These are phyloP conservation scores for Citrus maxima DNA, from an alignment of 345 rosid genomes.

Conservation along the genomic window DNA sequence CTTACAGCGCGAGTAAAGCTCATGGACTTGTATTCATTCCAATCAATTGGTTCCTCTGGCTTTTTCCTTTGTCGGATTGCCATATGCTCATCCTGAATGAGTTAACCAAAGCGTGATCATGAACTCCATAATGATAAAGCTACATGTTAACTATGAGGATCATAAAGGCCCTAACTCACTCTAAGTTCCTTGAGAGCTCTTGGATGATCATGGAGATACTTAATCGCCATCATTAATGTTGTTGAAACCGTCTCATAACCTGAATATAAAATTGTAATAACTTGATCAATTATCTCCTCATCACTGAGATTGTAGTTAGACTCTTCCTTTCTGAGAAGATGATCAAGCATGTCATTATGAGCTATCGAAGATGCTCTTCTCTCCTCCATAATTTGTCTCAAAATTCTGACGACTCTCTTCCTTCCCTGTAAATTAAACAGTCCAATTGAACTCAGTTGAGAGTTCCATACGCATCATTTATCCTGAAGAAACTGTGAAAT, in stretches of 20 bases:
- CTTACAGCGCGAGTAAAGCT: slow-evolving; percentile 59
- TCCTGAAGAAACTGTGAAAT: neutral
- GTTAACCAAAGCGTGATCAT: neutral
- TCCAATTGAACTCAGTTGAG: neutral
- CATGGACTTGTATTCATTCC: slow-evolving; percentile 60
- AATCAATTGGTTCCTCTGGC: slow-evolving; percentile 41
- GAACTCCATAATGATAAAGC: neutral
- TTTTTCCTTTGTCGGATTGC: slow-evolving; percentile 37
- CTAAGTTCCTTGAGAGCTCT: slow-evolving; percentile 59
- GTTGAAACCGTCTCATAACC: slow-evolving; percentile 84
- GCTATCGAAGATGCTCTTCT: slow-evolving; percentile 46
- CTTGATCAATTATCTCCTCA: slow-evolving; percentile 71
- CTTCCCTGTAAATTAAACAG: slow-evolving; percentile 48
- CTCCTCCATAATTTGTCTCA: slow-evolving; percentile 43
- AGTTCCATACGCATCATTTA: neutral
- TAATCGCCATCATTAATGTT: slow-evolving; percentile 80
- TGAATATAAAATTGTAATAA: slow-evolving; percentile 65
- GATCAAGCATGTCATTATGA: slow-evolving; percentile 63
- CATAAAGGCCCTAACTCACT: slow-evolving; percentile 34
- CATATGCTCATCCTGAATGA: slow-evolving; percentile 50
- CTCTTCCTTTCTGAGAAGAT: slow-evolving; percentile 47
- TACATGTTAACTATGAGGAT: neutral
- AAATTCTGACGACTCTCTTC: slow-evolving; percentile 39
- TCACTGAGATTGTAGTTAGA: slow-evolving; percentile 44
- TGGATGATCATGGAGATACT: slow-evolving; percentile 74